These are phyloP conservation scores for Dryas octopetala DNA, from an alignment of 306 rosid species.

Conservation along the genomic window DNA sequence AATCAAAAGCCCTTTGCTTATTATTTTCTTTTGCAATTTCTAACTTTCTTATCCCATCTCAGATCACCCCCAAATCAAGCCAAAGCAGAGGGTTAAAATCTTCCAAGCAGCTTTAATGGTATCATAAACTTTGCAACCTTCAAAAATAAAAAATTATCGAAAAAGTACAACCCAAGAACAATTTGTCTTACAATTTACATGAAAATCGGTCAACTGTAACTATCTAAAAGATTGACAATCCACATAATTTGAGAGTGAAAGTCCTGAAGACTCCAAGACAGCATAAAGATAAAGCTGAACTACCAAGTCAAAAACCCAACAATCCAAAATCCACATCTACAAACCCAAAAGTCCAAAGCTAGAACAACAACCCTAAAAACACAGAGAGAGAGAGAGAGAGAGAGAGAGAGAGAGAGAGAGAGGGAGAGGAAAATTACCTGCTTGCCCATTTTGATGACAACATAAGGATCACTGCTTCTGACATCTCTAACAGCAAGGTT, in stretches of 20 bases:
- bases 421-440: conserved; percentile 41
- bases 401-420: not conserved
- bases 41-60: not conserved
- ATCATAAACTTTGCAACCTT: too few relatives aligned
- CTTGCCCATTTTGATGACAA: conserved; percentile 63
- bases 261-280: too few relatives aligned
- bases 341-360: not conserved
- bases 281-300: not conserved
- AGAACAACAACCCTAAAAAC: not conserved
- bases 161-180: too few relatives aligned
- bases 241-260: not conserved
- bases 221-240: not conserved
- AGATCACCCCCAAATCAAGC: not conserved
- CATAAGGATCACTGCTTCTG: conserved; percentile 70
- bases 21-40: not conserved
- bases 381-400: not conserved
- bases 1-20: not conserved
- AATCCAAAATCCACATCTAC: conserved; percentile 4
- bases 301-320: not conserved
- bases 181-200: not conserved
- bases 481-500: conserved; percentile 79
- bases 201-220: not conserved
- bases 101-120: too few relatives aligned
- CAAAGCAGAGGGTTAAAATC: not conserved
- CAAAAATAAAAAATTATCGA: too few relatives aligned